These are phyloP conservation scores for Aegilops longissima DNA, from an alignment of 176 grass and related monocot genomes.

Conservation along the genomic window DNA sequence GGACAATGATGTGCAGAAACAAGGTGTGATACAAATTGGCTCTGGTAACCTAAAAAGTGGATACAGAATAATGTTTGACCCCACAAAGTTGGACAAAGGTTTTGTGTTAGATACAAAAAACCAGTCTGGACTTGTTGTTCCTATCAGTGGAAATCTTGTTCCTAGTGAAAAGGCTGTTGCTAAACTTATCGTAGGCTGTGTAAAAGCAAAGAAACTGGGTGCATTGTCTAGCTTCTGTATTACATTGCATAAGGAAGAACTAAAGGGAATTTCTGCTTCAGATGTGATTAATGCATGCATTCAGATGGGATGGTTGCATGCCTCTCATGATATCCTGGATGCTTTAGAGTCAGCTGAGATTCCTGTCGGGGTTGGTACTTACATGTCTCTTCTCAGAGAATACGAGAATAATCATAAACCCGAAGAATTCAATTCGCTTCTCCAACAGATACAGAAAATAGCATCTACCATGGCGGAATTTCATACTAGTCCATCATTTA, in stretches of 20 bases:
- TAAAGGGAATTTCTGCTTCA: conserved; percentile 26
- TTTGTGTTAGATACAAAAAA: conserved; percentile 44
- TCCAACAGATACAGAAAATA: conserved; percentile 69
- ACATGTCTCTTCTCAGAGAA: conserved; percentile 65
- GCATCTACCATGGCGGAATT: conserved; percentile 25
- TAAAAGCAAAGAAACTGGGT: conserved; percentile 61
- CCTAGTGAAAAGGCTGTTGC: conserved; percentile 72
- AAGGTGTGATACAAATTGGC: conserved; percentile 61
- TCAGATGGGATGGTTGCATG: conserved; percentile 77
- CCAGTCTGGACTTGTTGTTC: conserved; percentile 37
- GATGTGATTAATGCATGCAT: conserved; percentile 64
- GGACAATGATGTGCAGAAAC: conserved; percentile 32
- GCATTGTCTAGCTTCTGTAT: conserved; percentile 59
- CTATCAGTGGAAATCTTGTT: conserved; percentile 48
- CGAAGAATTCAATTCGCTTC: conserved; percentile 57
- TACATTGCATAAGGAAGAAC: conserved; percentile 41
- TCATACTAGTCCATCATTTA: conserved; percentile 37
- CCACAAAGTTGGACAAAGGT: conserved; percentile 50
- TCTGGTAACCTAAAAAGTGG: conserved; percentile 75
- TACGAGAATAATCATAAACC: conserved; percentile 60
- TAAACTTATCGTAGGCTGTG: conserved; percentile 65
- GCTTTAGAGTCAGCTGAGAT: conserved; percentile 53
- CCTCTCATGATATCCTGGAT: conserved; percentile 78
- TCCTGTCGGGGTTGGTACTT: conserved; percentile 42
- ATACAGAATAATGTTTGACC: conserved; percentile 67